Percentiles rank a stretch among this genome's conserved stretches.
Conservation (phyloP, 1,139 yeast genomes). For the Blastobotrys illinoisensis region DNA sequence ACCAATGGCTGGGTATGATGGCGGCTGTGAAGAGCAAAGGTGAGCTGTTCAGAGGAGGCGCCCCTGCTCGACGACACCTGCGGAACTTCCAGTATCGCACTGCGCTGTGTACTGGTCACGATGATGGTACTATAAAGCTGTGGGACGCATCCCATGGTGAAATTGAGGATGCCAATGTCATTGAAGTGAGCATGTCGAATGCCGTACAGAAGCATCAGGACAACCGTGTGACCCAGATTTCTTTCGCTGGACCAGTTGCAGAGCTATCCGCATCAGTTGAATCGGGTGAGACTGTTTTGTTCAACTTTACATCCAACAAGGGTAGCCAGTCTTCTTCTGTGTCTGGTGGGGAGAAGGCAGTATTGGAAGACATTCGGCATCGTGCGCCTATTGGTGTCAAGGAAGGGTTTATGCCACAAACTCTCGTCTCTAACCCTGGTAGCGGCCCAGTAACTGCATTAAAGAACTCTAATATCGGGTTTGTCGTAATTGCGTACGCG, state of each 20-base stretch:
- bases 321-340: slow-evolving; percentile 1
- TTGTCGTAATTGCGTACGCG: slow-evolving; percentile 75
- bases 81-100: slow-evolving; percentile 57
- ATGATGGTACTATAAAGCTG: slow-evolving; percentile 69
- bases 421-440: slow-evolving; percentile 41
- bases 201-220: slow-evolving; percentile 41
- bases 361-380: slow-evolving; percentile 31
- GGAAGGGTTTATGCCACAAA: slow-evolving; percentile 69
- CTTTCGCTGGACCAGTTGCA: slow-evolving; percentile 72
- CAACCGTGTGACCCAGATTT: slow-evolving; percentile 50
- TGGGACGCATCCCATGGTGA: slow-evolving; percentile 83
- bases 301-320: slow-evolving; percentile 59
- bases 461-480: slow-evolving; percentile 70
- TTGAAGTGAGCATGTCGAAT: slow-evolving; percentile 49
- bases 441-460: slow-evolving; percentile 52
- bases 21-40: slow-evolving; percentile 37
- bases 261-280: slow-evolving; percentile 68
- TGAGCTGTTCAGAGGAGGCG: slow-evolving; percentile 64
- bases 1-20: slow-evolving; percentile 75
- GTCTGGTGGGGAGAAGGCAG: slow-evolving; percentile 10
- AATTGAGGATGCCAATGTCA: slow-evolving; percentile 50
- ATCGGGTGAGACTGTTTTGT: slow-evolving; percentile 70
- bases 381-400: slow-evolving; percentile 42
- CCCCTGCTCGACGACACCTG: slow-evolving; percentile 50
- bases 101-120: slow-evolving; percentile 75